Base-by-base conservation (phyloP, 2,329 filamentous ascomycete genomes). In the Fusarium sp. region DNA sequence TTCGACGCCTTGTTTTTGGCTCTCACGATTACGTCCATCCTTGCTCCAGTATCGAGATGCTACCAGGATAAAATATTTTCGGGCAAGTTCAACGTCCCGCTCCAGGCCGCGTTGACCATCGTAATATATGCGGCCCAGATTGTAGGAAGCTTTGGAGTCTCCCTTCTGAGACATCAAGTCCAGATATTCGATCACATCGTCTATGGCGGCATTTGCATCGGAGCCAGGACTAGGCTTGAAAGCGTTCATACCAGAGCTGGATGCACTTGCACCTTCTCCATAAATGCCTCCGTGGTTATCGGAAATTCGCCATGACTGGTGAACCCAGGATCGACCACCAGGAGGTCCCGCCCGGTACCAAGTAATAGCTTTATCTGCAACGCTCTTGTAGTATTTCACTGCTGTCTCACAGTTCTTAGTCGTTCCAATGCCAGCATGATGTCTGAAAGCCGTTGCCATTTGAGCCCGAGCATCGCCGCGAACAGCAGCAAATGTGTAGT, bases 221-320 rank as follows among this genome's bases (percentile, higher is more conserved):
- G 93, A 93, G 70, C 92, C 91, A 2, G 90, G 87, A 59, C 90
- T 89, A 22, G 90, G 89, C 68, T 90, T 90, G 75, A 91, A 88
- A 6, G 94, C 94, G 77, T 97, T 95, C 60, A 88, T 86, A 7
- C 96, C 96, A 0, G 96, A 92, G 77, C 94, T 98, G 25, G 91
- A 91, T 42, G 91, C 93, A 77, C 95, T 98, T 15, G 96, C 96
- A 6, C 96, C 97, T 81, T 97, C 94, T 49, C 96, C 97, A 78
- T 98, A 99, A 9, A 97, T 92, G 45, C 96, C 96, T 10, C 96
- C 97, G 30, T 91, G 85, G 51, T 98, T 94, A 76, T 99, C 97
- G 6, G 94, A 93, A 75, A 98, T 92, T 60, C 93, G 89, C 82
- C 93, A 97, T 9, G 91, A 89, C 77, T 98, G 92, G 30, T 89